phyloP scores from a whole-genome alignment of 768 basidiomycete genomes.

The Podaxis carcinomalis region DNA sequence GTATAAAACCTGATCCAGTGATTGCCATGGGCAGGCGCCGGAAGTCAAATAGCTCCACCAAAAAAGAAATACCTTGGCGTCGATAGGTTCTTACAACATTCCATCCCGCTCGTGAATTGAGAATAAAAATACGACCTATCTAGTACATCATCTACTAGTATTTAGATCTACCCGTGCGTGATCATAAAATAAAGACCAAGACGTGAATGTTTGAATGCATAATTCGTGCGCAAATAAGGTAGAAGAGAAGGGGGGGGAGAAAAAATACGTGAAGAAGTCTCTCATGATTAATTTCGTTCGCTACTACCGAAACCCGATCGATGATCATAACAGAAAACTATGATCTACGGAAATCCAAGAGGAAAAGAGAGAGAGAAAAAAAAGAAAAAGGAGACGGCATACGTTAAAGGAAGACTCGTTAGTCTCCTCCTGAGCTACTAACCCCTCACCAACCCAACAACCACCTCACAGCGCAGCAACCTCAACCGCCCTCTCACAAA shows the following conservation, averaged over 20 bases:
- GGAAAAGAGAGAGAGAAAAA: too few relatives aligned
- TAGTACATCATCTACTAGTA: background rate
- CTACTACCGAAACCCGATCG: background rate
- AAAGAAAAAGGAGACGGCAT: background rate
- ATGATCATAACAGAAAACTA: background rate
- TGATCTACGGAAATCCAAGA: background rate
- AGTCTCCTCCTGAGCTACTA: background rate
- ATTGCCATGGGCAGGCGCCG: too few relatives aligned
- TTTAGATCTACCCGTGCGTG: background rate
- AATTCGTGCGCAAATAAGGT: background rate
- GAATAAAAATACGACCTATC: background rate
- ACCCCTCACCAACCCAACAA: background rate
- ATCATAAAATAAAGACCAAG: background rate
- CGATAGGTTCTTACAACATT: too few relatives aligned
- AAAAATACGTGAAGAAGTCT: background rate
- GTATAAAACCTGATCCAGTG: too few relatives aligned
- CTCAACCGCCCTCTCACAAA: slow-evolving; percentile 69
- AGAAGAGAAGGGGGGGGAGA: background rate
- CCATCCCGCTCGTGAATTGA: too few relatives aligned
- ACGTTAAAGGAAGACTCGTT: background rate
- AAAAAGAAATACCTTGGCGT: too few relatives aligned
- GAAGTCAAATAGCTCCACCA: too few relatives aligned
- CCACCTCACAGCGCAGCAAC: slow-evolving; percentile 43
- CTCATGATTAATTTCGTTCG: background rate
- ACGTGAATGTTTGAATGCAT: background rate